Percentiles rank a stretch among this genome's conserved stretches.
phyloP scores from a whole-genome alignment of 192 early-diverging fungal species.

The Backusella tarrabulga region DNA sequence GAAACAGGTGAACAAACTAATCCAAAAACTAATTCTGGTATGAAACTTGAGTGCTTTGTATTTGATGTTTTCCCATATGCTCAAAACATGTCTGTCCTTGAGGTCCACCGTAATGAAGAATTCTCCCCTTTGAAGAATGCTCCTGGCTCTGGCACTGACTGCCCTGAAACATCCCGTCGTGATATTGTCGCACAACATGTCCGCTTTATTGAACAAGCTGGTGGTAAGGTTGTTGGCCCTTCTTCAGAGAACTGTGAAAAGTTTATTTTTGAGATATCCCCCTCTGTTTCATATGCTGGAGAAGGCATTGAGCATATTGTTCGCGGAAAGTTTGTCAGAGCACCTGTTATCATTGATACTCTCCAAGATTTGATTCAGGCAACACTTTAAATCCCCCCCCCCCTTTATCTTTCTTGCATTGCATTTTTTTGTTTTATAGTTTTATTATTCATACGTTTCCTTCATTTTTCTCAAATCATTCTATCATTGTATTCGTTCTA shows the following conservation, averaged over 20 bases:
- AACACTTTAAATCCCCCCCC: neutral
- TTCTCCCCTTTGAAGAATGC: conserved; percentile 99
- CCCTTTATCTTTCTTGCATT: neutral
- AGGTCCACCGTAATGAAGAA: conserved; percentile 90
- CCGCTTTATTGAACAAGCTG: conserved; percentile 81
- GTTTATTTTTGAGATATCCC: conserved; percentile 79
- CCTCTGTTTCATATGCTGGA: conserved; percentile 87
- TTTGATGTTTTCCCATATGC: conserved; percentile 98
- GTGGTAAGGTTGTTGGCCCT: conserved; percentile 62
- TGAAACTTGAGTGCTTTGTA: conserved; percentile 98
- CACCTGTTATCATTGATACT: conserved; percentile 47
- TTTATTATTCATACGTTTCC: neutral
- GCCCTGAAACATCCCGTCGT: conserved; percentile 88
- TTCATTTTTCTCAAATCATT: neutral
- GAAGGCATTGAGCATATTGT: conserved; percentile 82
- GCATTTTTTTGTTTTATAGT: neutral
- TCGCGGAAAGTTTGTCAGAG: conserved; percentile 65
- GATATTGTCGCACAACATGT: conserved; percentile 88
- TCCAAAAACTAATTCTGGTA: conserved; percentile 86
- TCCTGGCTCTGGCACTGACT: conserved; percentile 83
- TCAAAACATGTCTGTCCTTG: conserved; percentile 85
- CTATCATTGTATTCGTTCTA: neutral
- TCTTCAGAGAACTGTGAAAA: conserved; percentile 17
- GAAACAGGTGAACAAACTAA: conserved; percentile 63
- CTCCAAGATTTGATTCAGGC: conserved; percentile 28